Evolutionary conservation across 768 basidiomycete genomes (phyloP), one percentile per base, ranked within the genome.

Genomic region (Hysterangium stoloniferum): DNA sequence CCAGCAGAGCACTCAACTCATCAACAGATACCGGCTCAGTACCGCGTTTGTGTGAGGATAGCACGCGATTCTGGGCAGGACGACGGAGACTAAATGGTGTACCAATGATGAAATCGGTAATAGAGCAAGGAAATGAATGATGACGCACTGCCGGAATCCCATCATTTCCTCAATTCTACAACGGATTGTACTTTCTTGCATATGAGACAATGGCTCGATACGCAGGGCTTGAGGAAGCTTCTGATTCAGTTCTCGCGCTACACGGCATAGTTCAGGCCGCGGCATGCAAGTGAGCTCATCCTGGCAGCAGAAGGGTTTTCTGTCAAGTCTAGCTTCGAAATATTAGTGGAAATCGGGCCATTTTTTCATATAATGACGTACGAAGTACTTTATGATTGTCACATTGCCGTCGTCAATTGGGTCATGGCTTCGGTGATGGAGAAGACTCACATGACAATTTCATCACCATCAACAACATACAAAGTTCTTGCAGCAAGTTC

Each of bases 271-370:
- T 28, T 50, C 48, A 22, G 19, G 37, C 25, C 48, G 48, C 8
- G 22, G 25, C 48, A 50, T 50, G 48, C 29, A 13, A 6, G 48
- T 11, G n/a, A 50, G 36, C 31, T 50, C 48, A 11, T 50, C 48
- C 15, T 50, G 48, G 27, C 48, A 50, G 40, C 48, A 50, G 37
- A 50, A 50, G 22, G 48, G 48, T 22, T 50, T 50, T 31, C 37
- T 50, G 29, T 50, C 48, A 31, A 50, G 37, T 12, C 48, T 50
- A 28, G 27, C 15, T n/a, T 17, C 9, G 12, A 20, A 17, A 34
- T 34, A 35, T 20, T 4, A 20, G 19, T 15, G 4, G 15, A 22
- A 22, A 8, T 12, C 2, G 7, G 24, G 28, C 2, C 7, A 9
- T 15, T 19, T 35, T n/a, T 11, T 13, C 33, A 27, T 13, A 17